Conservation (phyloP, 306 rosid genomes). For the Cicer pinnatifidum region DNA sequence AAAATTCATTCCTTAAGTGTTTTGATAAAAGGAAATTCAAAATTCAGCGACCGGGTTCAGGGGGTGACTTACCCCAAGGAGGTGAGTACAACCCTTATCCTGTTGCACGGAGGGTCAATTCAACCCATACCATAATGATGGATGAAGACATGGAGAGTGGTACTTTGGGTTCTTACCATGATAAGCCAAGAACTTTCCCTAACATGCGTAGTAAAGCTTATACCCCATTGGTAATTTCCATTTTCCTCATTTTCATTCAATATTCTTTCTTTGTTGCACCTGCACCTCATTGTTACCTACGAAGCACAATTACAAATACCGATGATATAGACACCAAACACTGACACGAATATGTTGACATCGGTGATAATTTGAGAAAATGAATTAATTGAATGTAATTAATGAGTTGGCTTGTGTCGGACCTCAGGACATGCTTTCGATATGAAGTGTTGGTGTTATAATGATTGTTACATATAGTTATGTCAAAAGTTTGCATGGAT, state of each 20-base stretch:
- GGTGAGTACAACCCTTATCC: slow-evolving; percentile 79
- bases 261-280: slow-evolving; percentile 3
- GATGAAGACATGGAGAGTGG: slow-evolving; percentile 78
- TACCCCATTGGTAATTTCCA: slow-evolving; percentile 69
- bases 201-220: slow-evolving; percentile 88
- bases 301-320: no score
- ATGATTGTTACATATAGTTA: not conserved
- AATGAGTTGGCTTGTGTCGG: no score
- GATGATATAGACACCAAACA: no score
- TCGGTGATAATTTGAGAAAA: no score
- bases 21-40: slow-evolving; percentile 54
- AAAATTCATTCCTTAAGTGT: slow-evolving; percentile 31
- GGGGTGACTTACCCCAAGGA: slow-evolving; percentile 98
- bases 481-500: not conserved
- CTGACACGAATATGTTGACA: no score
- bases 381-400: no score
- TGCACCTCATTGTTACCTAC: slow-evolving; percentile 18
- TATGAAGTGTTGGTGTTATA: no score
- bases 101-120: slow-evolving; percentile 72
- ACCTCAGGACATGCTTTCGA: no score
- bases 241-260: not conserved
- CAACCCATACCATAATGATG: slow-evolving; percentile 63
- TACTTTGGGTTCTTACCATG: slow-evolving; percentile 68
- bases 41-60: slow-evolving; percentile 93
- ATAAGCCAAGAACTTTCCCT: slow-evolving; percentile 82